Percentiles rank a stretch among this genome's conserved stretches.
Conservation (phyloP, 2,329 filamentous ascomycete genomes). For the Aschersonia sp. region DNA sequence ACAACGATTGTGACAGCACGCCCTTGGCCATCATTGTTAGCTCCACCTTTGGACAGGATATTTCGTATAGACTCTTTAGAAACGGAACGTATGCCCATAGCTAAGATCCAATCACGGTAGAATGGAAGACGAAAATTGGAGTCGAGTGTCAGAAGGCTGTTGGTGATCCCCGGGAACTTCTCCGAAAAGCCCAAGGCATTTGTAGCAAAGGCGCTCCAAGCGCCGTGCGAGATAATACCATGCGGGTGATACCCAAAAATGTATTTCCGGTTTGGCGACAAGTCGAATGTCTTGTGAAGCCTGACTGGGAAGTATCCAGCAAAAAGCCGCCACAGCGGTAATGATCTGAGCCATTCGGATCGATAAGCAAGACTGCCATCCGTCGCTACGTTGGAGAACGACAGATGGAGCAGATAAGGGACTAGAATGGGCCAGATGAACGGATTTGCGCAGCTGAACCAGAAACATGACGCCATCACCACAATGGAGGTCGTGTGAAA, state of each 20-base stretch:
- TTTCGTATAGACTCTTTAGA: constrained; percentile 88
- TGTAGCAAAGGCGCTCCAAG: constrained; percentile 80
- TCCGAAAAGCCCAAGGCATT: constrained; percentile 77
- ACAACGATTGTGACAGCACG: constrained; percentile 94
- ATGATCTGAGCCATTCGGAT: constrained; percentile 56
- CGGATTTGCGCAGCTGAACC: constrained; percentile 80
- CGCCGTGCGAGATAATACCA: constrained; percentile 94
- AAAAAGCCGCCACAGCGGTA: constrained; percentile 75
- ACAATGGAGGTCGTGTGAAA: constrained; percentile 59
- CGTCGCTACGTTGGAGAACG: constrained; percentile 63
- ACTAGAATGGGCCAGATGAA: constrained; percentile 71
- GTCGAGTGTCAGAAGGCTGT: constrained; percentile 86
- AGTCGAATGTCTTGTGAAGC: constrained; percentile 69
- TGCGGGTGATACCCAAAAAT: constrained; percentile 97
- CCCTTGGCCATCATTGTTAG: constrained; percentile 70
- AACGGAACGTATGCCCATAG: constrained; percentile 76
- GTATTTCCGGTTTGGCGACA: constrained; percentile 76
- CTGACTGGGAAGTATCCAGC: constrained; percentile 83
- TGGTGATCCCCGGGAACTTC: constrained; percentile 89
- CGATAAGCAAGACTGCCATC: constrained; percentile 64
- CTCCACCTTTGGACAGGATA: constrained; percentile 63
- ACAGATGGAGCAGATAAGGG: constrained; percentile 69
- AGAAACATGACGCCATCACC: constrained; percentile 65
- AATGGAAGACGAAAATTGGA: constrained; percentile 88
- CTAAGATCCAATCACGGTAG: constrained; percentile 86